Evolutionary conservation across 73 alveolate genomes (phyloP), one percentile per base, ranked within the genome.

Genomic region (Paramecium sonneborni): DNA sequence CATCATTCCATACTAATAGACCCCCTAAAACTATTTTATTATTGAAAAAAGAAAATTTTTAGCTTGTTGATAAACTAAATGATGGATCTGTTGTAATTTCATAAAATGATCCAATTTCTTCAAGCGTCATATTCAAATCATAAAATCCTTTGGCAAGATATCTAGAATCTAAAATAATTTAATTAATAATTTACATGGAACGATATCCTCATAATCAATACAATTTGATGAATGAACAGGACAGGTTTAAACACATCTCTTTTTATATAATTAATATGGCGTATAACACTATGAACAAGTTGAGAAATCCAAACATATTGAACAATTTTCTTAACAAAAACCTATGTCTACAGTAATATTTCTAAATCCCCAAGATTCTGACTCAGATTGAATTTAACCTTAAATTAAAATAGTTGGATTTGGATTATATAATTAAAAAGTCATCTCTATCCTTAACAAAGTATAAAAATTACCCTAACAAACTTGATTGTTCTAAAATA

Each of bases 261-360:
- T 38, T 35, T 72, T 35, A 72, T 35, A 38, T 72, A 72, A 72
- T 28, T 34, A 10, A 72, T 15, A 72, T 72, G 57, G 5, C 12
- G 55, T 8, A 14, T 28, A 14, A n/a, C 86, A 72, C 8, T 34
- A 21, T 28, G 58, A 8, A 72, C 86, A 72, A 35, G 32, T 35
- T 32, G 38, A 12, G 57, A 28, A 20, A 14, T 72, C 44, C 5
- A 9, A 30, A 18, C 86, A 72, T n/a, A 12, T 3, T 6, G 6
- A 35, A 35, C 86, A 72, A 35, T 72, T 72, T 72, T 34, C 32
- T 72, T 34, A 72, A 72, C 86, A 72, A 28, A 28, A 72, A n/a
- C 38, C 35, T 14, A 30, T 72, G 4, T 72, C 86, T 35, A 72
- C 55, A 35, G 35, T 72, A 72, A 72, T 18, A 35, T 38, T 72